Percentiles rank a stretch among this genome's conserved stretches.
These are phyloP conservation scores for Aspergillus olivimuriae DNA, from an alignment of 495 filamentous ascomycete genomes.

Conservation along the genomic window DNA sequence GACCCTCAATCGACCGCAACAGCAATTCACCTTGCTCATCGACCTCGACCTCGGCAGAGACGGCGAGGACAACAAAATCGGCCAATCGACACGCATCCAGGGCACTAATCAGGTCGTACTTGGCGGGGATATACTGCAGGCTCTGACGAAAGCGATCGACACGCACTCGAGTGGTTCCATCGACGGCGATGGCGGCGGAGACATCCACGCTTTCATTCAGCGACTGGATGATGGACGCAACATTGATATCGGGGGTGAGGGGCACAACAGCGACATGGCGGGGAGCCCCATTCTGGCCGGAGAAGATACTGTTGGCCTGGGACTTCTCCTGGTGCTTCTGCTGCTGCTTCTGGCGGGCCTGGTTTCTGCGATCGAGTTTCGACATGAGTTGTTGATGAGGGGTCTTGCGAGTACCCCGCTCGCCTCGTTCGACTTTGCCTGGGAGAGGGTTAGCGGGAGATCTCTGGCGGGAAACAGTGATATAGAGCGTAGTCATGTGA, in stretches of 20 bases:
- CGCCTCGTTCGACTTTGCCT: constrained; percentile 57
- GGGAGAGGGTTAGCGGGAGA: neutral
- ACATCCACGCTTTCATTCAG: constrained; percentile 77
- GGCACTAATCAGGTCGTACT: constrained; percentile 62
- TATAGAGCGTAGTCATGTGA: neutral
- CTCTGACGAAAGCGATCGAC: constrained; percentile 92
- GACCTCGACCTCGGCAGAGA: constrained; percentile 77
- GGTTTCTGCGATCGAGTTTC: constrained; percentile 89
- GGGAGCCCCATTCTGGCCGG: constrained; percentile 77
- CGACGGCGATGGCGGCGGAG: constrained; percentile 55
- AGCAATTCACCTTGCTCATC: constrained; percentile 76
- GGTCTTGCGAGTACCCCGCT: constrained; percentile 68
- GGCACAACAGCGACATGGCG: constrained; percentile 90
- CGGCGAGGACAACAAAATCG: constrained; percentile 79
- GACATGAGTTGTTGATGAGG: constrained; percentile 96
- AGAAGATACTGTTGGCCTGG: constrained; percentile 70
- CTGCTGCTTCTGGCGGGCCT: constrained; percentile 78
- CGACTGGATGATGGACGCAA: constrained; percentile 54
- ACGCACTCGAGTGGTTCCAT: constrained; percentile 54
- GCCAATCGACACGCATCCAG: constrained; percentile 83
- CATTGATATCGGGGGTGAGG: constrained; percentile 64
- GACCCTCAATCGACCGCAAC: constrained; percentile 78
- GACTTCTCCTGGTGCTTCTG: constrained; percentile 74
- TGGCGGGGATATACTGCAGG: constrained; percentile 70
- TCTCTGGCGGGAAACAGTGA: neutral